Base-by-base conservation (phyloP, 2,329 filamentous ascomycete species). In the Colletotrichum brevisporum region DNA sequence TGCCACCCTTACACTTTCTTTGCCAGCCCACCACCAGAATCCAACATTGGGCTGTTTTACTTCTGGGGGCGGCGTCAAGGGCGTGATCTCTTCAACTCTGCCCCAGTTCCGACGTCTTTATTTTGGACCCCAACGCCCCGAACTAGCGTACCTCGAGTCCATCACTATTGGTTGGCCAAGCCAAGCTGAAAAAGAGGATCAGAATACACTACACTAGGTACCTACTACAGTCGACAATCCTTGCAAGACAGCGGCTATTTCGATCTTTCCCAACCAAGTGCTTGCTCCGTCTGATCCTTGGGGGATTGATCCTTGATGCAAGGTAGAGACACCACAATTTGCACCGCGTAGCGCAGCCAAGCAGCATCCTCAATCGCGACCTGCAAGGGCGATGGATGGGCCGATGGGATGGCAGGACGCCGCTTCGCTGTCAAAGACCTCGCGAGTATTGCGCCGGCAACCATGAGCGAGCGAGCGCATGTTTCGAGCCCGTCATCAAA, bases 201-300 rank as follows among this genome's bases (percentile, higher is more conserved):
- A 51, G 48, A 26, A 27, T 43, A 53, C n/a, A n/a, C n/a, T n/a
- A n/a, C n/a, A n/a, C n/a, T n/a, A n/a, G n/a, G n/a, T n/a, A n/a
- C n/a, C n/a, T n/a, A n/a, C 21, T 12, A 43, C 6, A 21, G 31
- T 51, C 55, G 16, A 18, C 18, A 66, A 41, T 51, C 51, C 27
- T 58, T 13, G n/a, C 36, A 45, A 43, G 50, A 24, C 55, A 59
- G 50, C 43, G 51, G 50, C 62, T 55, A 57, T 55, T 47, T 43
- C 26, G 52, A 36, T 51, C 52, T n/a, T 48, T 57, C 39, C 61
- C 47, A 58, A 31, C 16, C 41, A 13, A 50, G 48, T 13, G 5
- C 36, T 6, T 31, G n/a, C 61, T 50, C 66, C 61, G 62, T 36
- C 51, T 54, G 54, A 51, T 27, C 54, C 43, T 54, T 60, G 48